phyloP scores from a whole-genome alignment of 2,329 filamentous ascomycete species.

The Nothopassalora personata region DNA sequence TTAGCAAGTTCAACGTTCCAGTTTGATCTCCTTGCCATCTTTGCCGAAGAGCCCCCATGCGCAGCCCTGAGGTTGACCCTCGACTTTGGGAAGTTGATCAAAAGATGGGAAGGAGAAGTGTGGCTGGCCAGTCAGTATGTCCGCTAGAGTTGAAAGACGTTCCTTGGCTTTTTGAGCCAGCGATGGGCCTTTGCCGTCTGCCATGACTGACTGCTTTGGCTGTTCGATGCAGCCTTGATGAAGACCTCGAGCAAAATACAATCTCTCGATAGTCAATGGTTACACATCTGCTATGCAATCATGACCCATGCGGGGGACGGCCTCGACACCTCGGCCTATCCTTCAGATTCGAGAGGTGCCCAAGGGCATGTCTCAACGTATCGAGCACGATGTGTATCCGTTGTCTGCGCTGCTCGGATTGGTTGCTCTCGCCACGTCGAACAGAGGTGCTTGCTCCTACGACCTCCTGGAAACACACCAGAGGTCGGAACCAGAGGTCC shows the following conservation, averaged over 20 bases:
- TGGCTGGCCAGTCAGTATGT: constrained; percentile 12
- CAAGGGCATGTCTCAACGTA: too few species aligned
- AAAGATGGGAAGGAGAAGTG: constrained; percentile 22
- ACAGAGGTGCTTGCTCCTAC: too few species aligned
- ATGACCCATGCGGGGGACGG: background rate
- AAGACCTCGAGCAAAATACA: too few species aligned
- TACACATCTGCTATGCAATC: background rate
- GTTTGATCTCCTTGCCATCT: constrained; percentile 38
- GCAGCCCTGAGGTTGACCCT: constrained; percentile 22
- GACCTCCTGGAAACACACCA: too few species aligned
- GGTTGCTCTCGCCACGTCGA: too few species aligned
- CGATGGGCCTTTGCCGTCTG: background rate
- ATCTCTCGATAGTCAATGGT: too few species aligned
- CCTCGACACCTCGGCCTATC: background rate
- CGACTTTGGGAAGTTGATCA: constrained; percentile 22
- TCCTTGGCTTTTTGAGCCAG: constrained; percentile 12
- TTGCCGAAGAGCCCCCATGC: constrained; percentile 17
- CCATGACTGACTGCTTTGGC: background rate
- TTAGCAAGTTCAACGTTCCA: constrained; percentile 52
- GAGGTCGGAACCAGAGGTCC: too few species aligned
- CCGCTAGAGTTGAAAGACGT: constrained; percentile 21
- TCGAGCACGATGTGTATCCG: too few species aligned
- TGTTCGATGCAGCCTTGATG: background rate
- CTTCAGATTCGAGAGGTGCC: background rate
- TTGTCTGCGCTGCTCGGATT: too few species aligned